These are phyloP conservation scores for Sporothrix humicola DNA, from an alignment of 2,329 filamentous ascomycete genomes.

Conservation along the genomic window DNA sequence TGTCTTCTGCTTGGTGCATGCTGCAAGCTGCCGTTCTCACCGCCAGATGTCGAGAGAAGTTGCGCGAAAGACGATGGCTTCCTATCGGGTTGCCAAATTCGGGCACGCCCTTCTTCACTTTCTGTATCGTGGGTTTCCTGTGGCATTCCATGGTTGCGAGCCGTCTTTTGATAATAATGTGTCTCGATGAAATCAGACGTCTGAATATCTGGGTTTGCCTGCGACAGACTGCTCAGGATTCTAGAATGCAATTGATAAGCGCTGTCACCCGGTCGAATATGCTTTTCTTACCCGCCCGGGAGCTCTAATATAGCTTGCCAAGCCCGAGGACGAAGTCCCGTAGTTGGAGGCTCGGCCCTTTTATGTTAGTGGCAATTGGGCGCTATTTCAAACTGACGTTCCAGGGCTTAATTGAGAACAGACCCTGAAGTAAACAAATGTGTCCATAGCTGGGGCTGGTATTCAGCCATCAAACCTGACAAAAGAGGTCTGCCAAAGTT, in stretches of 20 bases:
- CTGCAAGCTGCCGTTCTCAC: background rate
- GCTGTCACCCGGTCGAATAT: background rate
- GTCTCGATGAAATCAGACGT: too few relatives aligned
- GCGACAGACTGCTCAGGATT: background rate
- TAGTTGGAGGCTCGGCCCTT: constrained; percentile 23
- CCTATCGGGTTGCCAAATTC: background rate
- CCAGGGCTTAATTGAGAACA: background rate
- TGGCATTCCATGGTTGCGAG: too few relatives aligned
- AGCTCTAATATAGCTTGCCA: constrained; percentile 19
- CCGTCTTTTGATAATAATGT: too few relatives aligned
- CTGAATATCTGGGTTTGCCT: background rate
- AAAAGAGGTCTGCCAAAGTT: too few relatives aligned
- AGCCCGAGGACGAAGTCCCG: background rate
- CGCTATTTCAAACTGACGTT: background rate
- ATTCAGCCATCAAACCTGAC: too few relatives aligned
- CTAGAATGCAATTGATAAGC: background rate
- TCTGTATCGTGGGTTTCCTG: background rate
- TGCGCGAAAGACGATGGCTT: background rate
- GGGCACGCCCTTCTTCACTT: background rate
- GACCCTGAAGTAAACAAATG: background rate
- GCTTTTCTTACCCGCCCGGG: constrained; percentile 8
- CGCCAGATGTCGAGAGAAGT: background rate
- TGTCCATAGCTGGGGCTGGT: background rate
- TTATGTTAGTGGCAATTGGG: constrained; percentile 4
- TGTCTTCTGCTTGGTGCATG: background rate